Evolutionary conservation across 129 eudicot species (phyloP), one percentile per base, ranked within the genome.

Genomic region (Chrysanthemum seticuspe): DNA sequence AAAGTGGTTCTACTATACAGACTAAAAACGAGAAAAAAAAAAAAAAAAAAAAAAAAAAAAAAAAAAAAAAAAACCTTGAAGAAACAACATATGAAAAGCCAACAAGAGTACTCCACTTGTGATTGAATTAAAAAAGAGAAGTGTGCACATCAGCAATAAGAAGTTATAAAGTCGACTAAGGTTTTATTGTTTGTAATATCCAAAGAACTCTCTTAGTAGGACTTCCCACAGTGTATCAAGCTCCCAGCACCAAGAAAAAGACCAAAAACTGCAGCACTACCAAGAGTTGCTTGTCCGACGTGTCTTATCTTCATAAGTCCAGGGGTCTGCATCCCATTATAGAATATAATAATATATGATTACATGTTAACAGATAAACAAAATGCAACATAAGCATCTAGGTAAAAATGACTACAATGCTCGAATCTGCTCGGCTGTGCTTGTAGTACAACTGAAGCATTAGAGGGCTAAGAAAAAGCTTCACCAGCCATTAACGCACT

Each of bases 161-260:
- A 53, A 10, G 67, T 63, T 54, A 44, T 48, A 31, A 71, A 78
- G 63, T 63, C 51, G 0, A 66, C 72, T 71, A 78, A 55, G 5
- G 25, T 78, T 71, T 78, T 64, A 71, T 76, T 78, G 52, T 54
- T 63, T 70, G 4, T 3, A 71, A 64, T 54, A 64, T 55, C 67
- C 21, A 64, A 61, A 53, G 3, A 52, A 51, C 62, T 29, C 62
- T 51, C 71, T 74, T 68, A 83, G 36, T 74, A 78, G 13, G 83
- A 85, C 78, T 80, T 85, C 57, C 90, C 90, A 76, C 85, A 85
- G 18, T 85, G 90, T 62, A 85, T 85, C 76, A 85, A 79, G 83
- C 90, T 85, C 69, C 87, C 90, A 57, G 85, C 84, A 50, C 90
- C 90, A 7, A 85, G 81, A 71, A 85, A 85, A 29, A 85, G 87